A percentile compares a stretch with the other conserved stretches of the same genome.
These are phyloP conservation scores for Lyophyllum decastes DNA, from an alignment of 768 basidiomycete genomes.

Conservation along the genomic window DNA sequence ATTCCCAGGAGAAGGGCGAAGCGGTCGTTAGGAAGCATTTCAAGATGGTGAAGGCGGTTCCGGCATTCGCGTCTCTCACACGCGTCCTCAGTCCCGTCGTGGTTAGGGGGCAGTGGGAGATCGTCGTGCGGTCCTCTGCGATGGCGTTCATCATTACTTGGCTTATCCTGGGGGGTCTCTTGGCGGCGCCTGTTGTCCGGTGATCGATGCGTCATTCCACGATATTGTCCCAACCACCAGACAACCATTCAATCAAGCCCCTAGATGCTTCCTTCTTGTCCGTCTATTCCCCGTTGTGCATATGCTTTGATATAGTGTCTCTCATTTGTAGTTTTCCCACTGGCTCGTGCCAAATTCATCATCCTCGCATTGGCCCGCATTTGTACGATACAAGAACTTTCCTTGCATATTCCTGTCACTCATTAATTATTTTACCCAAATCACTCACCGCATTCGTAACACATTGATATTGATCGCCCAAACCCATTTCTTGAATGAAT, in stretches of 20 bases:
- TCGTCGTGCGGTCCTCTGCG: conserved; percentile 62
- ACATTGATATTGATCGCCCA: background rate
- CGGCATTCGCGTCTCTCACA: conserved; percentile 75
- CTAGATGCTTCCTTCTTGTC: background rate
- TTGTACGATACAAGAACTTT: conserved; percentile 3
- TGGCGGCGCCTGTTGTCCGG: conserved; percentile 28
- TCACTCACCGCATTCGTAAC: background rate
- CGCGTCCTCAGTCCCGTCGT: conserved; percentile 69
- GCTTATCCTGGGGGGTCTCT: conserved; percentile 38
- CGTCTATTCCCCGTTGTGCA: background rate
- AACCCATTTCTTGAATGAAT: background rate
- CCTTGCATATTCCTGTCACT: background rate
- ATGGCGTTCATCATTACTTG: conserved; percentile 48
- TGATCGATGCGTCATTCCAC: background rate
- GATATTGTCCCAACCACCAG: background rate
- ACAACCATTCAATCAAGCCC: background rate
- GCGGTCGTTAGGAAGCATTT: conserved; percentile 39
- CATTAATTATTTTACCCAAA: background rate
- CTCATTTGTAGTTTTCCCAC: conserved; percentile 4
- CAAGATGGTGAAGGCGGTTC: conserved; percentile 54
- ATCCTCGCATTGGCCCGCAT: background rate
- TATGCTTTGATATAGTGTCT: background rate
- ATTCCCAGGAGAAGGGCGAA: conserved; percentile 17
- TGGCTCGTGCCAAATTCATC: conserved; percentile 7
- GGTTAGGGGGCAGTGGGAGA: conserved; percentile 84